Base-by-base conservation (phyloP, 768 basidiomycete genomes). In the Tricholoma sp. region DNA sequence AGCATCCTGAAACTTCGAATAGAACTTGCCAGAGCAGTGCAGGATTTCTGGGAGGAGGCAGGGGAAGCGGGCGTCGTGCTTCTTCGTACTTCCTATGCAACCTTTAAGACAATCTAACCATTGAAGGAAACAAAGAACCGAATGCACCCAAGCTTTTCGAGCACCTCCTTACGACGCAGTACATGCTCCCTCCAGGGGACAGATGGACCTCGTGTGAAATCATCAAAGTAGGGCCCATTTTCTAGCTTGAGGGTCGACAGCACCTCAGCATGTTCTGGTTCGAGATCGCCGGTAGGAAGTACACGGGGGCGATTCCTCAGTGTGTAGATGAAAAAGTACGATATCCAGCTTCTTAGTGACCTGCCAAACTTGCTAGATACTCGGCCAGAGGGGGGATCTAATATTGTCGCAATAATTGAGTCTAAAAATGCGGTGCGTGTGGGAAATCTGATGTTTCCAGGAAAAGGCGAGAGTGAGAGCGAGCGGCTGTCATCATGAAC, bases 401-500 rank as follows among this genome's bases (percentile, higher is more conserved):
- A 43, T 19, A 43, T 19, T 43, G 41, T 43, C 7, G 7, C 37
- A 39, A 39, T 39, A 14, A 45, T 45, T 10, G 21, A 45, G 43
- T 45, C 43, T 1, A 58, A 35, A 47, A 59, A 59, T 6, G 61
- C 41, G 3, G 54, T 39, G 12, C 37, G 41, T 14, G 62, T 61
- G 22, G 63, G 65, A 35, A 62, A 60, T 5, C 45, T 57, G 21
- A 64, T 57, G 43, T 29, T 57, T 0, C 22, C 27, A 10, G 61
- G 62, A 50, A 59, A 59, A 9, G 57, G 56, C 5, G 54, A 39
- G 31, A 62, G 57, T 3, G 58, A 34, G 46, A 60, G 29, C 10
- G 64, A 64, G 29, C 45, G 61, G 27, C 35, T 54, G 32, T 58
- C 16, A 18, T 67, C 61, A 0, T 47, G 14, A 32, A 64, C 41